These are phyloP conservation scores for Colletotrichum sp. DNA, from an alignment of 2,329 filamentous ascomycete species.

Conservation along the genomic window DNA sequence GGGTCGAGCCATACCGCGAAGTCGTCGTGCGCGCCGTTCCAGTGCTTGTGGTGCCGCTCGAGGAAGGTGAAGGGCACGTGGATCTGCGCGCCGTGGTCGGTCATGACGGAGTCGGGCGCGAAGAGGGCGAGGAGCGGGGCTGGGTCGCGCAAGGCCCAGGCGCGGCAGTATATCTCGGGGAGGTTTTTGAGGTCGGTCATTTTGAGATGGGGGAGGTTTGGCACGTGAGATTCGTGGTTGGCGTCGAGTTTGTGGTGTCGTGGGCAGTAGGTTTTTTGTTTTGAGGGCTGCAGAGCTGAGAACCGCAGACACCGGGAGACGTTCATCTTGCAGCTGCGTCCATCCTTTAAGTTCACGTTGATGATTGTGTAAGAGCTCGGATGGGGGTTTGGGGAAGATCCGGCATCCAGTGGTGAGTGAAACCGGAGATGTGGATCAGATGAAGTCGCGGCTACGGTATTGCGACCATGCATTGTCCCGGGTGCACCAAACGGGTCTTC, in stretches of 20 bases:
- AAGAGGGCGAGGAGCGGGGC: not conserved
- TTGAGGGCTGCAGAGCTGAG: not conserved
- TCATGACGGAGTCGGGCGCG: conserved; percentile 1
- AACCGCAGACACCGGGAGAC: not conserved
- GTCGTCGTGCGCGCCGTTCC: conserved; percentile 7
- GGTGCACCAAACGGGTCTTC: not conserved
- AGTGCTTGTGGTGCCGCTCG: conserved; percentile 12
- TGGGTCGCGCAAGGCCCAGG: conserved; percentile 3
- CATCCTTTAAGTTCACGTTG: not conserved
- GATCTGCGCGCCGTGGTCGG: conserved; percentile 11
- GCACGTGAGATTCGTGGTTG: not conserved
- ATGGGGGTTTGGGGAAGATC: conserved; percentile 6
- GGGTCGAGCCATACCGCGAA: conserved; percentile 8
- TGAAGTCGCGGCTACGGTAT: not conserved
- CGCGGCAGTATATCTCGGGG: not conserved
- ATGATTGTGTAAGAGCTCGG: not conserved
- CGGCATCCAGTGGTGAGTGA: not conserved
- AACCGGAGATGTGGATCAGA: conserved; percentile 4
- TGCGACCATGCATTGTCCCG: not conserved
- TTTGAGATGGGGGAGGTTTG: not conserved
- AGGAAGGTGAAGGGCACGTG: conserved; percentile 4
- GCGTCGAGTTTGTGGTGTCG: not conserved
- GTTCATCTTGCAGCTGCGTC: not conserved
- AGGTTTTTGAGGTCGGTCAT: conserved; percentile 1
- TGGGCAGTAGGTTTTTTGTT: not conserved